Evolutionary conservation across 2,329 filamentous ascomycete species (phyloP).

Genomic region (Biscogniauxia sp.): DNA sequence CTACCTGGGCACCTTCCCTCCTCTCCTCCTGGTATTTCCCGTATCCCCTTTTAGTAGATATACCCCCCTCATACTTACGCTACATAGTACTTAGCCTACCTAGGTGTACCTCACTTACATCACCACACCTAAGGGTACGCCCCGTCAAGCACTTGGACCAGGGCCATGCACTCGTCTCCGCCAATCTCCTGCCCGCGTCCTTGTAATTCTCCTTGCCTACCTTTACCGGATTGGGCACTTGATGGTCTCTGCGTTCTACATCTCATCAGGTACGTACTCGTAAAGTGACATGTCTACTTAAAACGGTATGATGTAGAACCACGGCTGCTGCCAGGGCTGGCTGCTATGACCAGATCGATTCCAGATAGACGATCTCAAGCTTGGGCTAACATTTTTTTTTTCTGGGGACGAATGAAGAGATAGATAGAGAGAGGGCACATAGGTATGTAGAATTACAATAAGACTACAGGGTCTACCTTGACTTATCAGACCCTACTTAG

Average conservation of each 20-base stretch:
- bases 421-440: not conserved
- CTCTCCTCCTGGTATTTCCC: not conserved
- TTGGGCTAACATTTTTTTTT: too few species aligned
- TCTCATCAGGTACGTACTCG: not conserved
- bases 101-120: not conserved
- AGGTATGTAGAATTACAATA: not conserved
- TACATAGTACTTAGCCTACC: too few species aligned
- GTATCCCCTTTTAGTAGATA: not conserved
- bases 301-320: not conserved
- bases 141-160: not conserved
- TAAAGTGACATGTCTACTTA: constrained; percentile 8
- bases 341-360: not conserved
- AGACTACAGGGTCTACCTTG: not conserved
- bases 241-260: not conserved
- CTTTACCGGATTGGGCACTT: not conserved
- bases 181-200: not conserved
- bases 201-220: constrained; percentile 2
- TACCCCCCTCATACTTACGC: not conserved
- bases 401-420: too few species aligned
- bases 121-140: not conserved
- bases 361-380: not conserved
- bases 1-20: not conserved
- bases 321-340: not conserved
- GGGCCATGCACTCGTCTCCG: not conserved
- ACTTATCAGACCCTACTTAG: not conserved